A percentile compares a stretch with the other conserved stretches of the same genome.
Conservation (phyloP, 2,329 filamentous ascomycete genomes). For the Lecanoromycetidae sp. region DNA sequence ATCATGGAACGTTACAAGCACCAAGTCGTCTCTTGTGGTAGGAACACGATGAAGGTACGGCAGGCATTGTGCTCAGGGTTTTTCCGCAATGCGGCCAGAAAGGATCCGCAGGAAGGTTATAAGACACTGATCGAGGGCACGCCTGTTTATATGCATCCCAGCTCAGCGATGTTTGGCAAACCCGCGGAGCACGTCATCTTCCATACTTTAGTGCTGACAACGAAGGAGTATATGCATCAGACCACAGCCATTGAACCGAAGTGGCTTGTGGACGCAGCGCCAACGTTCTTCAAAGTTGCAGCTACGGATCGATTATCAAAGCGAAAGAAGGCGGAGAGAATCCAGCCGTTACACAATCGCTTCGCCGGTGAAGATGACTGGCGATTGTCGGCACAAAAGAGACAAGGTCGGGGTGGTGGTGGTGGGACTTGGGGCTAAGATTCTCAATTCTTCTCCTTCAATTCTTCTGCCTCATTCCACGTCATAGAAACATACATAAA, state of each 20-base stretch:
- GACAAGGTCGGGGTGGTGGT: conserved; percentile 69
- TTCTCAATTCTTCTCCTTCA: too few species aligned
- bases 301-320: conserved; percentile 77
- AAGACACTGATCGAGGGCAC: conserved; percentile 95
- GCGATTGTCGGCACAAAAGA: conserved; percentile 78
- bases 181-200: conserved; percentile 95
- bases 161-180: conserved; percentile 85
- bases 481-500: too few species aligned
- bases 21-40: conserved; percentile 68
- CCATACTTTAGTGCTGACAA: conserved; percentile 44
- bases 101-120: conserved; percentile 93
- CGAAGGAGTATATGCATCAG: conserved; percentile 96
- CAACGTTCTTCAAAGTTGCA: conserved; percentile 97
- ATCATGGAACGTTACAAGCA: conserved; percentile 92
- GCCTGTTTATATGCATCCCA: conserved; percentile 87
- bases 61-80: conserved; percentile 85
- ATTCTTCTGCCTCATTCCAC: too few species aligned
- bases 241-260: conserved; percentile 91
- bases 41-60: conserved; percentile 74
- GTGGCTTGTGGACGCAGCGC: conserved; percentile 87
- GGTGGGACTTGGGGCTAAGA: conserved; percentile 81
- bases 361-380: conserved; percentile 90
- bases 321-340: conserved; percentile 84
- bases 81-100: conserved; percentile 88
- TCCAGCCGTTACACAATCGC: conserved; percentile 88